phyloP scores from a whole-genome alignment of 2,329 filamentous ascomycete genomes.

The Aureobasidium leucospermi region DNA sequence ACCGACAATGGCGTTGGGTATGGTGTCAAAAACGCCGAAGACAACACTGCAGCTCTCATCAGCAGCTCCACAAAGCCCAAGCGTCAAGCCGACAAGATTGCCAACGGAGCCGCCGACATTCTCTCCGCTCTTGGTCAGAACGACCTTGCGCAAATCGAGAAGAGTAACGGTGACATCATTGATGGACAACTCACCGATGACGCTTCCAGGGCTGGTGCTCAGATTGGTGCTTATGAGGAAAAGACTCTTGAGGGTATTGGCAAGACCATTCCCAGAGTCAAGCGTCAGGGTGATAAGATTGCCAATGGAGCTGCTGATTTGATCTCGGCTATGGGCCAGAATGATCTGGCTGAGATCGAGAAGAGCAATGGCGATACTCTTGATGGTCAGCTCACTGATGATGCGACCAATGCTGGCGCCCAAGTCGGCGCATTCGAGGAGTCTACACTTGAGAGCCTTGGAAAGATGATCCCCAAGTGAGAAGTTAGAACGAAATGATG shows the following conservation, averaged over 20 bases:
- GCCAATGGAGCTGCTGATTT: conserved; percentile 18
- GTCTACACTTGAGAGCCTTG: conserved; percentile 16
- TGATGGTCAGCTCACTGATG: conserved; percentile 17
- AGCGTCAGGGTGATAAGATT: conserved; percentile 23
- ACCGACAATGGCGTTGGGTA: conserved; percentile 22
- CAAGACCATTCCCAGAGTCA: conserved; percentile 8
- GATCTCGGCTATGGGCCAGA: conserved; percentile 10
- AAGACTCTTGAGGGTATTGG: conserved; percentile 17
- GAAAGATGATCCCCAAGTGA: conserved; percentile 20
- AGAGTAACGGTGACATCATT: conserved; percentile 11
- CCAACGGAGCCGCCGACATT: conserved; percentile 15
- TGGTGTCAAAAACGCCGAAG: conserved; percentile 20
- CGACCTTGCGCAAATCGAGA: not conserved
- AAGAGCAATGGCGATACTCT: conserved; percentile 14
- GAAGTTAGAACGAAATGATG: not conserved
- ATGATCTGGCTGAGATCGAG: not conserved
- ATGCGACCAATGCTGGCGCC: conserved; percentile 17
- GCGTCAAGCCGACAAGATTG: conserved; percentile 7
- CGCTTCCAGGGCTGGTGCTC: conserved; percentile 17
- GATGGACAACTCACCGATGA: conserved; percentile 18
- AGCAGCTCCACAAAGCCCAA: not conserved
- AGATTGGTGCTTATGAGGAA: conserved; percentile 17
- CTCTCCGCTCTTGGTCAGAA: conserved; percentile 9
- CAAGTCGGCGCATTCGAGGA: conserved; percentile 17
- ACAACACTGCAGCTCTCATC: conserved; percentile 13